phyloP scores from a whole-genome alignment of 495 filamentous ascomycete genomes.

The Chaetomidium leptoderma region DNA sequence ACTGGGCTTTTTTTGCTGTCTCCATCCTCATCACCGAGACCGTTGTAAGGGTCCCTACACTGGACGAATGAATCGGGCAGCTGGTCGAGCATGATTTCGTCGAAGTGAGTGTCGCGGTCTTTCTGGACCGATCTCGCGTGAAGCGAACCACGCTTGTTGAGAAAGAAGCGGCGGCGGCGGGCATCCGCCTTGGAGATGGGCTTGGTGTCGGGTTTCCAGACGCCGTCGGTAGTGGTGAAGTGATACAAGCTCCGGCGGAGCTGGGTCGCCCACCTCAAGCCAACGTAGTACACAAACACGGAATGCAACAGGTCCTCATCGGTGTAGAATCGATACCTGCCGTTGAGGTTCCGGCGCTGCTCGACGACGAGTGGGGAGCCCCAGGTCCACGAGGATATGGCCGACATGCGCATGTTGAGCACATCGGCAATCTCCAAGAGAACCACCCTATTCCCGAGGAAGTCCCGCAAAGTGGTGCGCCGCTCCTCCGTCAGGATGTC shows the following conservation, averaged over 20 bases:
- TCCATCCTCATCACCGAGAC: constrained; percentile 16
- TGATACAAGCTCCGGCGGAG: constrained; percentile 27
- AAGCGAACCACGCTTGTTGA: background rate
- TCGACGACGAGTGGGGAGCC: constrained; percentile 30
- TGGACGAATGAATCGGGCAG: constrained; percentile 45
- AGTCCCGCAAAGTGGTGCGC: constrained; percentile 52
- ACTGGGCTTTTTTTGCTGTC: constrained; percentile 21
- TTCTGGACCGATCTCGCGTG: background rate
- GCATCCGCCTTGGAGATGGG: constrained; percentile 24
- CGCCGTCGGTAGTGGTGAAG: constrained; percentile 45
- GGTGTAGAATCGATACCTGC: constrained; percentile 63
- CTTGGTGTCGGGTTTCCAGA: constrained; percentile 32
- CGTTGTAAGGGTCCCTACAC: constrained; percentile 22
- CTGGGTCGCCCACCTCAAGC: constrained; percentile 32
- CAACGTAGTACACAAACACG: constrained; percentile 61
- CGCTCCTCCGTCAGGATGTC: constrained; percentile 62
- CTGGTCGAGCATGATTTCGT: constrained; percentile 41
- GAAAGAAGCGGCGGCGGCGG: constrained; percentile 24
- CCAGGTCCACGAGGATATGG: constrained; percentile 58
- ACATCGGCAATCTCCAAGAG: constrained; percentile 62
- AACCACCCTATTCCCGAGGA: constrained; percentile 53
- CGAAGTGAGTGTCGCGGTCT: constrained; percentile 15
- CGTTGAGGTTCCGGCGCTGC: constrained; percentile 58
- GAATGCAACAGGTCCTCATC: constrained; percentile 64
- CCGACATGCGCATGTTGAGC: constrained; percentile 61